Conservation (phyloP, 2,329 filamentous ascomycete species). For the Fusarium globosum region DNA sequence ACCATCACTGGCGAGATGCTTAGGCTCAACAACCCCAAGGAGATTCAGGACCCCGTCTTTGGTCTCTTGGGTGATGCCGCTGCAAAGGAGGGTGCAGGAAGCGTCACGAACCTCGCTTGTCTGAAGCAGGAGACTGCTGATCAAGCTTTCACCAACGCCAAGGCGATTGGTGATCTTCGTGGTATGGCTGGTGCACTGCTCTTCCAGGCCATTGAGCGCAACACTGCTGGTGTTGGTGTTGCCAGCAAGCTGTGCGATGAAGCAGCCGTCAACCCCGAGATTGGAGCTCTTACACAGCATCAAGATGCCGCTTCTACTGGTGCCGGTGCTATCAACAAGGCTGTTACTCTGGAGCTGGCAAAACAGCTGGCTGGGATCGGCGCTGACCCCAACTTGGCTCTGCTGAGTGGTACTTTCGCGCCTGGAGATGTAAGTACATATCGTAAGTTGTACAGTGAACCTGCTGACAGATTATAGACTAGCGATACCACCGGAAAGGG, state of each 20-base stretch:
- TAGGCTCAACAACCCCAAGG: constrained; percentile 8
- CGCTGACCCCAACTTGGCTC: constrained; percentile 15
- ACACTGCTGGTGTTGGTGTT: constrained; percentile 52
- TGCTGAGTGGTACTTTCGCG: constrained; percentile 14
- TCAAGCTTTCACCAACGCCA: constrained; percentile 70
- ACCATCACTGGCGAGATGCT: constrained; percentile 12
- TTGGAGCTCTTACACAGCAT: constrained; percentile 14
- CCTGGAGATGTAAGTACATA: constrained; percentile 19
- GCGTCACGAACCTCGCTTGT: constrained; percentile 56
- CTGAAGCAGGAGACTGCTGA: constrained; percentile 63
- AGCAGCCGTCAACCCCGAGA: constrained; percentile 2
- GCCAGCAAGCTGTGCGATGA: constrained; percentile 28
- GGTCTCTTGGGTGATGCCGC: constrained; percentile 6
- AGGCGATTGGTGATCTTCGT: constrained; percentile 61
- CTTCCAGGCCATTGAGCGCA: constrained; percentile 65
- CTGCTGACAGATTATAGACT: not conserved
- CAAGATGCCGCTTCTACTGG: constrained; percentile 4
- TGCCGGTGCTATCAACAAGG: constrained; percentile 14
- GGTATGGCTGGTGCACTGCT: constrained; percentile 66
- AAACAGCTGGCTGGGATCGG: constrained; percentile 13
- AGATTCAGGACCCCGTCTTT: constrained; percentile 15
- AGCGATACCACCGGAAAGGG: constrained; percentile 8
- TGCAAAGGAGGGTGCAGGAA: constrained; percentile 49
- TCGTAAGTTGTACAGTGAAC: fast-evolving
- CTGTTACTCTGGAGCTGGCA: constrained; percentile 7